Base-by-base conservation (phyloP, 2,329 filamentous ascomycete genomes). In the Plectosphaerella sp. region DNA sequence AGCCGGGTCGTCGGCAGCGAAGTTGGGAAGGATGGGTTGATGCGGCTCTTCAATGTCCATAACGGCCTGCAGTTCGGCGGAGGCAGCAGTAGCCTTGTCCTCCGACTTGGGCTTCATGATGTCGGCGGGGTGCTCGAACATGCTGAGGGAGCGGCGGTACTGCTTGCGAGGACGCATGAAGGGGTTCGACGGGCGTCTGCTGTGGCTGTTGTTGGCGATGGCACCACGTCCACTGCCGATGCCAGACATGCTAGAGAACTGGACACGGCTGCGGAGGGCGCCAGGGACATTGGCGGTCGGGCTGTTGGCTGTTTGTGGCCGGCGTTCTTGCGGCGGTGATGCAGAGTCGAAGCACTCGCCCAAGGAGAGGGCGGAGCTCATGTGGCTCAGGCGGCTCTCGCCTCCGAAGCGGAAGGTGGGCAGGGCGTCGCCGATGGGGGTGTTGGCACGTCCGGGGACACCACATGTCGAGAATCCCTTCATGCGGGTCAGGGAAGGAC, bases 91-190 rank as follows among this genome's bases (percentile, higher is more conserved):
- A 53, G 73, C 68, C 41, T 43, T 43, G 45, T 84, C 82, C 58
- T 87, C 69, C 2, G 66, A 76, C 67, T 91, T 91, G 52, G 86
- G 78, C 71, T 90, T 91, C 75, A 96, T 88, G 51, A 97, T 79
- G 65, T 97, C 94, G 59, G 83, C 88, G 4, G 92, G 88, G 67
- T 88, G 85, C 73, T 97, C 93, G 71, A 96, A 99, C 94, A 99
- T 99, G 79, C 94, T 97, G 64, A 97, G 75, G 22, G 93, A 96
- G 59, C 94, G 86, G 55, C 94, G 86, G 64, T 93, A 93, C 67
- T 94, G 89, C 65, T 96, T 96, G 59, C 92, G 83, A 45, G 89
- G 89, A 56, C 91, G 84, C 61, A 84, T 75, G 59, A 88, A 82
- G 52, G 81, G 88, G 67, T 86, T 91, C 47, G 82, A 87, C 55